Evolutionary conservation across 169 alveolate species (phyloP), one percentile per base, ranked within the genome.

Genomic region (Sarcocystis neurona): DNA sequence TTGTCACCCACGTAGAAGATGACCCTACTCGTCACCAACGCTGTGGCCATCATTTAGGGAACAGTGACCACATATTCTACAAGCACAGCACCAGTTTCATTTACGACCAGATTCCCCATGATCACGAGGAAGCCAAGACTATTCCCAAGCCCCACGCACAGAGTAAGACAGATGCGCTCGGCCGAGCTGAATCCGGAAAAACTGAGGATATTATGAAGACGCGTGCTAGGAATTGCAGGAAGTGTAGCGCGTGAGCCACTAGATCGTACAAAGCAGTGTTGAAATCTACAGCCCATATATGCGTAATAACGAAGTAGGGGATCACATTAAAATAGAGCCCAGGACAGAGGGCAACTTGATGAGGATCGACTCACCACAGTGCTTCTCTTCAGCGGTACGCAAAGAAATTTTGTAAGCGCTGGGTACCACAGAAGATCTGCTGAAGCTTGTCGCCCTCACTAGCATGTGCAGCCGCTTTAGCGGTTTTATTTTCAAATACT

Each of bases 181-280:
- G 90, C n/a, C n/a, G n/a, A 75, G 37, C 47, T 10, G 12, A 46
- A 12, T 0, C 90, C 90, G 12, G 79, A 30, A 1, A n/a, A n/a
- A 85, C 27, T 39, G 90, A 85, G 30, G 90, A 85, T 23, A 68
- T 72, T 0, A 85, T 10, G 46, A 10, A 85, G 34, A 85, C 90
- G 30, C 47, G 0, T 4, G 56, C 74, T 44, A 85, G 30, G 43
- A 85, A n/a, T 34, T 85, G 85, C 43, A 85, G 85, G 10, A 41
- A 30, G 20, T 34, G 41, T n/a, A 72, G 0, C 5, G 90, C 74
- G 18, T 85, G 79, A 37, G 89, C 53, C 0, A 72, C 85, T 15
- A 85, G 85, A 39, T 85, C 63, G 77, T 72, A 58, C 46, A 44
- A 27, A 41, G 85, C 63, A 30, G 53, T 79, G 15, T 66, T 79